phyloP scores from a whole-genome alignment of 306 rosid genomes.

The Trifolium pratense region DNA sequence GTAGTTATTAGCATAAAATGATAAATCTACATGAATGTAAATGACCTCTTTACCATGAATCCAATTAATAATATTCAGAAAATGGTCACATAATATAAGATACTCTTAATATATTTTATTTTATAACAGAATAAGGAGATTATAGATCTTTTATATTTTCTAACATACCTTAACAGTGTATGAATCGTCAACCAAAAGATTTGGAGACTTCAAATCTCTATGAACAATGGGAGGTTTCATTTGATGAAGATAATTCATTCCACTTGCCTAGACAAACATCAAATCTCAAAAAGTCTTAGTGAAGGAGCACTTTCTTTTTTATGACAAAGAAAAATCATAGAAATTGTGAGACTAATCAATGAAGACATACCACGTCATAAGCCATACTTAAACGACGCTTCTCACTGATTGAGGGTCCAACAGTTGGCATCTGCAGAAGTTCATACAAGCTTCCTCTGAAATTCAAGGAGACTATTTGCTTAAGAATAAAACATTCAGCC shows the following conservation, averaged over 20 bases:
- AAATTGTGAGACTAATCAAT: constrained; percentile 18
- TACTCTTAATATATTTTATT: not conserved
- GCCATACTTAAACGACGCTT: constrained; percentile 84
- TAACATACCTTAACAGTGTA: constrained; percentile 80
- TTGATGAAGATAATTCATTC: constrained; percentile 97
- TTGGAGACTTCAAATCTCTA: constrained; percentile 95
- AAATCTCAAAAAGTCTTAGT: constrained; percentile 27
- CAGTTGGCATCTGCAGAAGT: constrained; percentile 70
- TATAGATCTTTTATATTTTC: not conserved
- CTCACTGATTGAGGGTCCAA: constrained; percentile 68
- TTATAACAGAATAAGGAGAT: not conserved
- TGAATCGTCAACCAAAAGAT: constrained; percentile 88
- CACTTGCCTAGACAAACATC: constrained; percentile 71
- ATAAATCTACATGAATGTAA: not conserved
- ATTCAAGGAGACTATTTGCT: constrained; percentile 43
- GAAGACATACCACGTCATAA: constrained; percentile 75
- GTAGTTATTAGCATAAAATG: not conserved
- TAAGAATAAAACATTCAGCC: constrained; percentile 29
- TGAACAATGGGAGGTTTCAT: constrained; percentile 94
- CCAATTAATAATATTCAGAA: constrained; percentile 10
- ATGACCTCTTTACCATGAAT: not conserved
- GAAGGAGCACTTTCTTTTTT: constrained; percentile 6
- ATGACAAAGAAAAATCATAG: constrained; percentile 23
- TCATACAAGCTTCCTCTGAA: constrained; percentile 94
- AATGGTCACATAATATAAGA: constrained; percentile 5